These are phyloP conservation scores for Austroboletus niveus DNA, from an alignment of 1,284 basidiomycete genomes.

Conservation along the genomic window DNA sequence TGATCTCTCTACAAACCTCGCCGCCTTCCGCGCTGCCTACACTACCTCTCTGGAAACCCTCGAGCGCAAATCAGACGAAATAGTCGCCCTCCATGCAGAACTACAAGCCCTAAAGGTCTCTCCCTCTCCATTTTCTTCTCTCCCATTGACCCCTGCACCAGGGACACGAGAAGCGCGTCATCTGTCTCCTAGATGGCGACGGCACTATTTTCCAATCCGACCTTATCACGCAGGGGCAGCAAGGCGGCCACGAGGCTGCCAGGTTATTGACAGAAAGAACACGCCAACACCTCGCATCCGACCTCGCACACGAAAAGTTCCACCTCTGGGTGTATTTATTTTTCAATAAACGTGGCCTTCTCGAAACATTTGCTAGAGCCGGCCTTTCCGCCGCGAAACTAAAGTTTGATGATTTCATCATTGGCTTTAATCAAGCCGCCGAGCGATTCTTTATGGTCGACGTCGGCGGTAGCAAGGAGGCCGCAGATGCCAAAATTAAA, in stretches of 20 bases:
- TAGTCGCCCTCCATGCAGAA: slow-evolving; percentile 17
- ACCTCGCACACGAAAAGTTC: slow-evolving; percentile 42
- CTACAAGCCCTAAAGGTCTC: slow-evolving; percentile 25
- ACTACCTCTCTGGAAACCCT: slow-evolving; percentile 20
- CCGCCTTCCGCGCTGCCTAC: slow-evolving; percentile 26
- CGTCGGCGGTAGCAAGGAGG: slow-evolving; percentile 71
- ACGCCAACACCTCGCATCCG: slow-evolving; percentile 40
- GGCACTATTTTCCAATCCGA: slow-evolving; percentile 58
- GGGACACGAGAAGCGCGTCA: slow-evolving; percentile 47
- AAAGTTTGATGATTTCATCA: slow-evolving; percentile 59
- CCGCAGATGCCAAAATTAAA: slow-evolving; percentile 71
- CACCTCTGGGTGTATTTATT: slow-evolving; percentile 66
- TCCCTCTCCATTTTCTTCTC: background rate
- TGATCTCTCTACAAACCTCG: slow-evolving; percentile 26
- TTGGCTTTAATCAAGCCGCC: slow-evolving; percentile 64
- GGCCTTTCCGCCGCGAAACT: slow-evolving; percentile 40
- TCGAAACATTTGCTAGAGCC: slow-evolving; percentile 47
- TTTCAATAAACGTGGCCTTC: slow-evolving; percentile 59
- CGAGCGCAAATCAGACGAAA: slow-evolving; percentile 17
- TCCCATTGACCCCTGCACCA: slow-evolving; percentile 18
- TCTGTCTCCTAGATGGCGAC: slow-evolving; percentile 65
- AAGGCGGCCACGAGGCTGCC: slow-evolving; percentile 57
- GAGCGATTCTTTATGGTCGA: slow-evolving; percentile 68
- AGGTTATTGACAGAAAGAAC: slow-evolving; percentile 50
- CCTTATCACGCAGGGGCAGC: slow-evolving; percentile 51